A percentile compares a stretch with the other conserved stretches of the same genome.
Conservation (phyloP, 345 rosid genomes). For the Arabis hirsuta region DNA sequence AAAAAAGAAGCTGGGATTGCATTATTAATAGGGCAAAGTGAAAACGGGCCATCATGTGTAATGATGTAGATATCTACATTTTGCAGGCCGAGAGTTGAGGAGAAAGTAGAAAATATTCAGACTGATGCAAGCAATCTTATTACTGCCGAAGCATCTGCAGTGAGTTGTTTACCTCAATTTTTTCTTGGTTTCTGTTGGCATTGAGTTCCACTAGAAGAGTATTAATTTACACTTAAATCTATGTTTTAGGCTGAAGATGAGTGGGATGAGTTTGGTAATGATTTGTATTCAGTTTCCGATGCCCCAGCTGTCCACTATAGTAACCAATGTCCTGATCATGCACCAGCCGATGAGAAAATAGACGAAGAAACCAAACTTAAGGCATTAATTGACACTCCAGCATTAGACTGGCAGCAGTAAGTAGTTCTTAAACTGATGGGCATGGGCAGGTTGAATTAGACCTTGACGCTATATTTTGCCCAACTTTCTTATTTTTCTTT, state of each 20-base stretch:
- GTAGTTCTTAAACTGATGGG: conserved; percentile 35
- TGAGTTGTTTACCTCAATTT: conserved; percentile 56
- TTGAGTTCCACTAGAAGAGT: background rate
- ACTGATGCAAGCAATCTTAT: conserved; percentile 50
- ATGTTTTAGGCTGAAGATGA: conserved; percentile 72
- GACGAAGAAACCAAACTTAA: conserved; percentile 91
- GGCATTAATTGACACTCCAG: conserved; percentile 92
- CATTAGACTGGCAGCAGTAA: conserved; percentile 98
- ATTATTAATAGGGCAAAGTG: background rate
- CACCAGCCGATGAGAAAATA: conserved; percentile 61
- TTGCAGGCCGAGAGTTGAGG: conserved; percentile 73
- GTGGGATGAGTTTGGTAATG: conserved; percentile 98
- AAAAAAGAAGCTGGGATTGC: conserved; percentile 1
- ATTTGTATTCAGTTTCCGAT: conserved; percentile 87
- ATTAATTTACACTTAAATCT: conserved; percentile 4
- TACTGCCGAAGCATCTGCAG: conserved; percentile 57
- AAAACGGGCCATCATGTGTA: background rate
- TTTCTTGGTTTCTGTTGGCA: background rate
- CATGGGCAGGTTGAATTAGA: background rate
- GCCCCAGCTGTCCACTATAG: conserved; percentile 53
- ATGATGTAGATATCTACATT: conserved; percentile 18
- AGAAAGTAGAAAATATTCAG: conserved; percentile 53
- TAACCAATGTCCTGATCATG: conserved; percentile 54
- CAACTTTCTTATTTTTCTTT: conserved; percentile 14
- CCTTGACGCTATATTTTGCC: background rate